phyloP scores from a whole-genome alignment of 306 rosid species.

The Glycyrrhiza uralensis region DNA sequence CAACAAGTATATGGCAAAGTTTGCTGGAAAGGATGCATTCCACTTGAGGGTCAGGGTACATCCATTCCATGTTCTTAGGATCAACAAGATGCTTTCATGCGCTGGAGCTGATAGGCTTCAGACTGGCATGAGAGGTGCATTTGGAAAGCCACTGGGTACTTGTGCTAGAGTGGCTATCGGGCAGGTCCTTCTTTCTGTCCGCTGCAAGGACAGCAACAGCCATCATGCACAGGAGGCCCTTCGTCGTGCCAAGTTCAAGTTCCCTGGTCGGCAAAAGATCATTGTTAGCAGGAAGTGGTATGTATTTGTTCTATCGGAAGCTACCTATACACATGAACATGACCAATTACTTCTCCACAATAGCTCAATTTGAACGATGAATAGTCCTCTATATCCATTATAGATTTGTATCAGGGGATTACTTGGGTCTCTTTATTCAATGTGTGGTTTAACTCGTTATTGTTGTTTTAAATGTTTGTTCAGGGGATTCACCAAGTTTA shows the following conservation, averaged over 20 bases:
- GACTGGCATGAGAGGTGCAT: conserved; percentile 87
- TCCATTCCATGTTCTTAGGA: conserved; percentile 80
- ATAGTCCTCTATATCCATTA: background rate
- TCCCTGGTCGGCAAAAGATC: conserved; percentile 81
- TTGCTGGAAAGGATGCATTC: conserved; percentile 78
- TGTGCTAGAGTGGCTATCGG: conserved; percentile 74
- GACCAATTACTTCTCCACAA: too few species aligned
- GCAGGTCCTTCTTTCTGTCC: conserved; percentile 74
- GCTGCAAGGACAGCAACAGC: conserved; percentile 71
- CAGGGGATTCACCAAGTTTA: conserved; percentile 79
- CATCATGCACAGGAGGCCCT: conserved; percentile 79
- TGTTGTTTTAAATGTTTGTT: background rate
- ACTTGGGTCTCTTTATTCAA: background rate
- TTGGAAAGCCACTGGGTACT: conserved; percentile 61
- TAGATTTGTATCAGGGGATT: background rate
- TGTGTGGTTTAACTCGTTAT: background rate
- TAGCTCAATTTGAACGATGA: background rate
- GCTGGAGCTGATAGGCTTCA: conserved; percentile 73
- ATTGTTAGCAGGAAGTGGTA: conserved; percentile 76
- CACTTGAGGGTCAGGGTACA: conserved; percentile 80
- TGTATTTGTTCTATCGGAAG: background rate
- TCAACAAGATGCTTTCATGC: conserved; percentile 71
- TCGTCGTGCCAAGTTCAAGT: conserved; percentile 74
- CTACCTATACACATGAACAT: background rate
- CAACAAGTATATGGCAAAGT: conserved; percentile 79